phyloP scores from a whole-genome alignment of 176 grass and related monocot species.

The Ensete glaucum region DNA sequence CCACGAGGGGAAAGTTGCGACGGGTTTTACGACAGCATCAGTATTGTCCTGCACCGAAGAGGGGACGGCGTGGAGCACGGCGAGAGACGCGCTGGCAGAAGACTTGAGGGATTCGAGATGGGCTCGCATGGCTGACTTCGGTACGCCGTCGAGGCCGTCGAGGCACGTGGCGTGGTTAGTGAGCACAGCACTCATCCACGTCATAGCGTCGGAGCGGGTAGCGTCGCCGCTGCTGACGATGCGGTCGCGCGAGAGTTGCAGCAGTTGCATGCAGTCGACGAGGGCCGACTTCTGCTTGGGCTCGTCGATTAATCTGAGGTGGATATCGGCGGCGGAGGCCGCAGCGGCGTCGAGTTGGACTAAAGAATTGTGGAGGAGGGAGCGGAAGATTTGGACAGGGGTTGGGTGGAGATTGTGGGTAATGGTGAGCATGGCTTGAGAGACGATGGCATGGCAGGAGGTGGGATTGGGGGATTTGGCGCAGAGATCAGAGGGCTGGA shows the following conservation, averaged over 20 bases:
- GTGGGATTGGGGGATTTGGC: conserved; percentile 24
- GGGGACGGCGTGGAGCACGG: conserved; percentile 29
- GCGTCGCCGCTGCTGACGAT: conserved; percentile 12
- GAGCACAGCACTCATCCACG: conserved; percentile 44
- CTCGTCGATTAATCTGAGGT: not conserved
- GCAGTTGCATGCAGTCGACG: conserved; percentile 39
- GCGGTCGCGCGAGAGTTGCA: conserved; percentile 44
- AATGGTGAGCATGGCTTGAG: conserved; percentile 14
- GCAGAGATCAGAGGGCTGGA: conserved; percentile 29
- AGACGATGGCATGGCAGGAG: conserved; percentile 37
- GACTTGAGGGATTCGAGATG: conserved; percentile 26
- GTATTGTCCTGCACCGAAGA: not conserved
- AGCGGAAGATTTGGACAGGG: conserved; percentile 22
- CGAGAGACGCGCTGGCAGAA: conserved; percentile 43
- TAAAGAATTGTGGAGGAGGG: conserved; percentile 28
- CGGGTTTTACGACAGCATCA: conserved; percentile 7
- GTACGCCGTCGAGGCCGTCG: conserved; percentile 15
- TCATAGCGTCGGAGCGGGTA: conserved; percentile 16
- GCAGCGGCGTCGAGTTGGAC: conserved; percentile 22
- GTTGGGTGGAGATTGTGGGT: not conserved
- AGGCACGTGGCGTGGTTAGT: conserved; percentile 40
- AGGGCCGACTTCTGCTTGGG: conserved; percentile 22
- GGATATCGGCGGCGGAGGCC: conserved; percentile 1
- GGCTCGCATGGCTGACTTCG: conserved; percentile 6
- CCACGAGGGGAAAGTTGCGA: conserved; percentile 25